phyloP scores from a whole-genome alignment of 2,329 filamentous ascomycete species.

The Xylaria sp. region DNA sequence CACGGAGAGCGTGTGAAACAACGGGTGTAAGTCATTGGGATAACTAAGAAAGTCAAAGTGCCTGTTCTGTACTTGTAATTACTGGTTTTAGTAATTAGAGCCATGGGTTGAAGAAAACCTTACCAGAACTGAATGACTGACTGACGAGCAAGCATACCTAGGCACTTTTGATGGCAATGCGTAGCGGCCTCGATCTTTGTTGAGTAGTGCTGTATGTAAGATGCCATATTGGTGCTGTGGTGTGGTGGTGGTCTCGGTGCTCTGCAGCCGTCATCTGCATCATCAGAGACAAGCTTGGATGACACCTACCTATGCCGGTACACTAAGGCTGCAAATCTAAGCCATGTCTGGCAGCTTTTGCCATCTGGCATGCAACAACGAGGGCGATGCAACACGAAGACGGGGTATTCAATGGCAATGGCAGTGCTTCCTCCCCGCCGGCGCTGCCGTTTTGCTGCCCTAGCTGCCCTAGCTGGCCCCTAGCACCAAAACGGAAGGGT shows the following conservation, averaged over 20 bases:
- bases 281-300: slow-evolving; percentile 2
- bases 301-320: slow-evolving; percentile 5
- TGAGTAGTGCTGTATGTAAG: not conserved
- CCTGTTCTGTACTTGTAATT: not conserved
- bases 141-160: not conserved
- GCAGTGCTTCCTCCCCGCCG: not conserved
- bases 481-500: slow-evolving; percentile 26
- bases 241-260: not conserved
- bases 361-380: slow-evolving; percentile 18
- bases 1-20: slow-evolving; percentile 3
- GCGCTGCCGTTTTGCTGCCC: not conserved
- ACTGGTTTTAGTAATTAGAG: not conserved
- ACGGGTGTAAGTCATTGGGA: not conserved
- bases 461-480: no score
- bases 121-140: no score
- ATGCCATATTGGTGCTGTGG: not conserved
- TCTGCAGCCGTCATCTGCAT: not conserved
- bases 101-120: not conserved
- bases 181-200: not conserved
- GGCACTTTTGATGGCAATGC: not conserved
- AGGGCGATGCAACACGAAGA: slow-evolving; percentile 14
- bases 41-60: not conserved
- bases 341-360: slow-evolving; percentile 4
- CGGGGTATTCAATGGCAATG: slow-evolving; percentile 2
- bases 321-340: not conserved